Evolutionary conservation across 2,329 filamentous ascomycete species (phyloP).

Genomic region (Tolypocladium endophyticum): DNA sequence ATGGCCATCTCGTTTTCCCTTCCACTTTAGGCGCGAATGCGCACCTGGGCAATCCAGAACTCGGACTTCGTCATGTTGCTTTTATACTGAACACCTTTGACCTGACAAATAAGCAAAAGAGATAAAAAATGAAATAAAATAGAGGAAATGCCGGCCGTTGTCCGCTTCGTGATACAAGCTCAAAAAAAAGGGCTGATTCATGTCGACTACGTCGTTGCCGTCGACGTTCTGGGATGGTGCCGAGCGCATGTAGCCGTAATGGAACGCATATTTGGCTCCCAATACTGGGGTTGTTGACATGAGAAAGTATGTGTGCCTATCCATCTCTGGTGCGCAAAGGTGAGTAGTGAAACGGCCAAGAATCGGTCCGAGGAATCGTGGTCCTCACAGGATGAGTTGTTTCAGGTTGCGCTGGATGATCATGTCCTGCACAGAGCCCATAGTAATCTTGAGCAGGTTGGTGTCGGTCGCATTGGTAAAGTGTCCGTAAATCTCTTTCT

Average conservation of each 20-base stretch:
- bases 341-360: neutral
- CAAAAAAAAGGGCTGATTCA: neutral
- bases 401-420: slow-evolving; percentile 77
- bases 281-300: neutral
- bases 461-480: slow-evolving; percentile 86
- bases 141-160: neutral
- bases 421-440: slow-evolving; percentile 80
- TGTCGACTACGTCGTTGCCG: neutral
- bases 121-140: neutral
- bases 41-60: neutral
- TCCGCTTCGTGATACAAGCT: slow-evolving; percentile 4
- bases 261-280: neutral
- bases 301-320: neutral
- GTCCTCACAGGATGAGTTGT: slow-evolving; percentile 48
- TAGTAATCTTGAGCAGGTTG: slow-evolving; percentile 70
- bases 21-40: neutral
- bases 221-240: neutral
- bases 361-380: neutral
- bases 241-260: neutral
- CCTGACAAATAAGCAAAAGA: neutral
- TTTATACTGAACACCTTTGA: neutral
- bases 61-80: neutral
- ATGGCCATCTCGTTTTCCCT: too few species aligned
- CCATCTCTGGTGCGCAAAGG: neutral
- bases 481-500: slow-evolving; percentile 99